phyloP scores from a whole-genome alignment of 2,329 filamentous ascomycete species.

The Colletotrichum eleusines region DNA sequence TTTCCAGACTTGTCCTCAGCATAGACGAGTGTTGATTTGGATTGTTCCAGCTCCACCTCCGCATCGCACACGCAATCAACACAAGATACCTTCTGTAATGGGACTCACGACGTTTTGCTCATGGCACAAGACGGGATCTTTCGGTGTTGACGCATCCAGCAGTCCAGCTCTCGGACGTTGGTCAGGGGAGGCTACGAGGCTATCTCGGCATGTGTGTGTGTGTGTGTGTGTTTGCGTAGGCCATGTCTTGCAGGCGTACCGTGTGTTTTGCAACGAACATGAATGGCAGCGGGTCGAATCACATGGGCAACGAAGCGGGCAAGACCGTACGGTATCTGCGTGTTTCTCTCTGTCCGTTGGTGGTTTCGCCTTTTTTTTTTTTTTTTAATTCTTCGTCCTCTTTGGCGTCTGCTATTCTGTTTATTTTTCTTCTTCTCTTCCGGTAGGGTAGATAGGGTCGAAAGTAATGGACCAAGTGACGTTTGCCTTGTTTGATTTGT shows the following conservation, averaged over 20 bases:
- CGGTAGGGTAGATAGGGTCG: constrained; percentile 37
- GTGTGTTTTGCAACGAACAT: constrained; percentile 37
- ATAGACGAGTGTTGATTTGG: constrained; percentile 43
- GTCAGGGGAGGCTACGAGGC: constrained; percentile 9
- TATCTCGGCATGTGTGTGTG: constrained; percentile 14
- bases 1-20: constrained; percentile 42
- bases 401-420: too few species aligned
- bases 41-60: constrained; percentile 33
- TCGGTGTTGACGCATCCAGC: neutral
- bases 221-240: constrained; percentile 17
- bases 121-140: constrained; percentile 11
- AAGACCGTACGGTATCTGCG: constrained; percentile 2
- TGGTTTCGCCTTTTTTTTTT: constrained; percentile 13
- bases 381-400: constrained; percentile 2
- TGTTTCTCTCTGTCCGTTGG: neutral
- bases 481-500: constrained; percentile 16
- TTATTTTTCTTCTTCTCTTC: too few species aligned
- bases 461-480: constrained; percentile 40
- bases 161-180: neutral
- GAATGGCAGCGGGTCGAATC: constrained; percentile 1
- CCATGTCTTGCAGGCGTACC: constrained; percentile 24
- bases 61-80: constrained; percentile 35
- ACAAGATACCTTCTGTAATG: constrained; percentile 40
- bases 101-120: constrained; percentile 34
- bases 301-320: constrained; percentile 15